These are phyloP conservation scores for Lunasporangiospora selenospora DNA, from an alignment of 192 early-diverging fungal species.

Conservation along the genomic window DNA sequence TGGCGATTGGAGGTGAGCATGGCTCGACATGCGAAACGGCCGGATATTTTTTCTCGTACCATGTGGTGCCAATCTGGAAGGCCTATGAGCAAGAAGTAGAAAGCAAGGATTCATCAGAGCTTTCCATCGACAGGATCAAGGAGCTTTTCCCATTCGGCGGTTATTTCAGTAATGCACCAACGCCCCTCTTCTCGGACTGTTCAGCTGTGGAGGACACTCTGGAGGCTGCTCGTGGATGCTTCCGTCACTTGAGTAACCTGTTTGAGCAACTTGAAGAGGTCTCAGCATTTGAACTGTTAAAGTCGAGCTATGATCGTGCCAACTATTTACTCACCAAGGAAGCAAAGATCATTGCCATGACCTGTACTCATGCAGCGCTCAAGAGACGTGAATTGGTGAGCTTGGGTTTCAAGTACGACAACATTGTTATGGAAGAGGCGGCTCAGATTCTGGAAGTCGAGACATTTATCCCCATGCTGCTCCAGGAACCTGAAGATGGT, in stretches of 20 bases:
- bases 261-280: slow-evolving; percentile 92
- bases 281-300: slow-evolving; percentile 92
- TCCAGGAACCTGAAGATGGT: slow-evolving; percentile 77
- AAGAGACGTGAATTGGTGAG: slow-evolving; percentile 85
- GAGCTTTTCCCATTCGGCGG: slow-evolving; percentile 80
- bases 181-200: slow-evolving; percentile 69
- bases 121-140: slow-evolving; percentile 48
- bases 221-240: slow-evolving; percentile 80
- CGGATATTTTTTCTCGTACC: slow-evolving; percentile 84
- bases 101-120: slow-evolving; percentile 13
- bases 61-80: slow-evolving; percentile 79
- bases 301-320: slow-evolving; percentile 76
- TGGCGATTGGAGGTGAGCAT: slow-evolving; percentile 84
- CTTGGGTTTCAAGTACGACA: slow-evolving; percentile 95
- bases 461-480: slow-evolving; percentile 89
- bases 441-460: slow-evolving; percentile 96
- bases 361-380: slow-evolving; percentile 95
- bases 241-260: slow-evolving; percentile 75
- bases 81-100: slow-evolving; percentile 13
- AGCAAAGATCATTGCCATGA: slow-evolving; percentile 97
- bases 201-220: slow-evolving; percentile 56
- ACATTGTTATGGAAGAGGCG: slow-evolving; percentile 97
- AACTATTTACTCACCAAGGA: slow-evolving; percentile 96
- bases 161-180: slow-evolving; percentile 78
- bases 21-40: slow-evolving; percentile 94